Conservation (phyloP, 331 rosid species). For the Prunus yedoensis region DNA sequence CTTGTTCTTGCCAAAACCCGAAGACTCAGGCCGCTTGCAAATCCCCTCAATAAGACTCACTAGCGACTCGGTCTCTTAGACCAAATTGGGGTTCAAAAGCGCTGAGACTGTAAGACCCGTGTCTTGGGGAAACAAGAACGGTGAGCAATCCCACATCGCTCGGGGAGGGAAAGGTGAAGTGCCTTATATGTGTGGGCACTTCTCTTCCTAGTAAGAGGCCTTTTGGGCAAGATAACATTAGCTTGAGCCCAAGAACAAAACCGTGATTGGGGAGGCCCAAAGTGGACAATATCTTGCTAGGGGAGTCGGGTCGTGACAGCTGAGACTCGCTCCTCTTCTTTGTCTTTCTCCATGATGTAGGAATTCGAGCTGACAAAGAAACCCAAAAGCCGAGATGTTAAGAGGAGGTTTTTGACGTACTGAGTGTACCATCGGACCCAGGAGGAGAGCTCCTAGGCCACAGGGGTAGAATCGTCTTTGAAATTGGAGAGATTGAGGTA, state of each 20-base stretch:
- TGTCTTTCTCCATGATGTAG: conserved; percentile 14
- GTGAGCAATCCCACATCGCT: too few species aligned
- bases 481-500: conserved; percentile 82
- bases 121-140: too few species aligned
- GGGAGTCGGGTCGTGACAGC: too few species aligned
- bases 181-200: too few species aligned
- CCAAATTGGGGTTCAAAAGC: conserved; percentile 39
- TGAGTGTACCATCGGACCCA: conserved; percentile 81
- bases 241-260: too few species aligned
- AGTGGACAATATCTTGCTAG: too few species aligned
- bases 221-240: too few species aligned
- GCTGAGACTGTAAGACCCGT: conserved; percentile 24
- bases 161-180: too few species aligned
- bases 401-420: conserved; percentile 52
- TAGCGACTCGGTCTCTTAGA: conserved; percentile 53
- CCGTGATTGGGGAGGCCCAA: too few species aligned
- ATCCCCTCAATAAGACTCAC: conserved; percentile 43
- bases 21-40: conserved; percentile 40
- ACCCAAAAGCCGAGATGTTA: conserved; percentile 46
- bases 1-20: conserved; percentile 18
- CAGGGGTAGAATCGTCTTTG: conserved; percentile 42
- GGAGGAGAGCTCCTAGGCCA: conserved; percentile 61
- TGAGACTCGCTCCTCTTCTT: conserved; percentile 21
- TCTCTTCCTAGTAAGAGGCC: too few species aligned
- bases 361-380: conserved; percentile 38